Base-by-base conservation (phyloP, 78 protist genomes). In the Capsaspora owczarzaki region DNA sequence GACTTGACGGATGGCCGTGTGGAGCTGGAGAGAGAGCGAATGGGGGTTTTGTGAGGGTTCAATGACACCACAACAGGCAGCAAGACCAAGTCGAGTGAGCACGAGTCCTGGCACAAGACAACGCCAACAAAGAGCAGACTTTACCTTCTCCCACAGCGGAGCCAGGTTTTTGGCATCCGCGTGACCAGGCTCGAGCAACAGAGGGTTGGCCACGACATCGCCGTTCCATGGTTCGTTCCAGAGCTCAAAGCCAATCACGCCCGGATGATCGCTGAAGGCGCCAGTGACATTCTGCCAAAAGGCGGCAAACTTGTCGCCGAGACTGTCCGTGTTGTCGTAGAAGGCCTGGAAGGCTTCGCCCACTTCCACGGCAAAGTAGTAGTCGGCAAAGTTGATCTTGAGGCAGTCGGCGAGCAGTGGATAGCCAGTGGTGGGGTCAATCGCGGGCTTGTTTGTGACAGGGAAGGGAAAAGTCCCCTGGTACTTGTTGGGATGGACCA, bases 171-270 rank as follows among this genome's bases (percentile, higher is more conserved):
- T 41, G 37, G 35, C 23, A 38, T 85, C 96, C n/a, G 93, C 91
- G 46, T 40, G 70, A 3, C 91, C 91, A 27, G 86, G 78, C 40
- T 46, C 51, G 35, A 82, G 20, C 20, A 76, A 61, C 16, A 6
- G 25, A 46, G 92, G 92, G 42, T 89, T 25, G 40, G 22, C 22
- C 66, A 76, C 81, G 33, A 82, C 63, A 37, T 89, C 88, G 6
- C 96, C 96, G 6, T 80, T 81, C 85, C 87, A 93, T 40, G 91
- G 95, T 61, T 94, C 97, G 82, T 94, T 94, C 38, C 91, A 77
- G 29, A 94, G 56, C 83, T 94, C 95, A 74, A 89, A 92, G 56
- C 89, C 93, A 1, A 94, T n/a, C 1, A 90, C 85, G 35, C 80
- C 43, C 2, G 83, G 40, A 22, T 3, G 12, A 38, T 27, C 47